Percentiles rank a stretch among this genome's conserved stretches.
These are phyloP conservation scores for Diaporthe humulicola DNA, from an alignment of 2,329 filamentous ascomycete species.

Conservation along the genomic window DNA sequence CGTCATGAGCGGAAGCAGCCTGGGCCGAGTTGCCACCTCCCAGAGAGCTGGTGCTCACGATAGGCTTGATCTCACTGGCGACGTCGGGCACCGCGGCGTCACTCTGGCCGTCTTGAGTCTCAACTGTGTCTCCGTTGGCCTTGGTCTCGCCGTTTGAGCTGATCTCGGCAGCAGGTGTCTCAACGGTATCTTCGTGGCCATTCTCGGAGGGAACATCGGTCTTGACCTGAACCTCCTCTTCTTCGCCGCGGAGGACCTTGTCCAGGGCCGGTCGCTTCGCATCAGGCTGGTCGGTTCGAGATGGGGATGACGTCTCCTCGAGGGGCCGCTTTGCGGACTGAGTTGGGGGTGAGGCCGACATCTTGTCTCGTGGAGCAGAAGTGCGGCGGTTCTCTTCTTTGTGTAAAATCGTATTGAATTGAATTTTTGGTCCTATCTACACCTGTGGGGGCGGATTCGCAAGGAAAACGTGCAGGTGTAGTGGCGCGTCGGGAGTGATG, in stretches of 20 bases:
- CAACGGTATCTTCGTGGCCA: constrained; percentile 45
- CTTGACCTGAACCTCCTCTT: constrained; percentile 69
- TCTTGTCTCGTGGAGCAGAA: constrained; percentile 61
- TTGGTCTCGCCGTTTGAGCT: constrained; percentile 65
- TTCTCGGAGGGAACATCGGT: constrained; percentile 55
- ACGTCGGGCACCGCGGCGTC: constrained; percentile 79
- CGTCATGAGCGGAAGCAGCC: constrained; percentile 77
- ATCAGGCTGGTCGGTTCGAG: constrained; percentile 92
- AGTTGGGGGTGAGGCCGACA: constrained; percentile 81
- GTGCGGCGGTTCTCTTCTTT: constrained; percentile 58
- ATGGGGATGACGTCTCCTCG: constrained; percentile 96
- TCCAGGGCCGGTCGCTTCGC: constrained; percentile 97
- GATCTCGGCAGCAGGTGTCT: constrained; percentile 52
- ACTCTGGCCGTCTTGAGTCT: constrained; percentile 70
- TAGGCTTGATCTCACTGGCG: constrained; percentile 65
- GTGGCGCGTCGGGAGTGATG: constrained; percentile 62
- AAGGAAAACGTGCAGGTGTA: constrained; percentile 96
- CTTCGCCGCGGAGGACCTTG: constrained; percentile 83
- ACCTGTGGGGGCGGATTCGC: constrained; percentile 80
- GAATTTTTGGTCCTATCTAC: constrained; percentile 76
- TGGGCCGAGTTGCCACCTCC: constrained; percentile 55
- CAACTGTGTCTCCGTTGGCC: constrained; percentile 64
- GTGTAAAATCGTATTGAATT: constrained; percentile 60
- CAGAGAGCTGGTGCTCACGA: constrained; percentile 47
- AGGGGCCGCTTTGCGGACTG: constrained; percentile 91